These are phyloP conservation scores for Biancaea sappan DNA, from an alignment of 306 rosid species.

Conservation along the genomic window DNA sequence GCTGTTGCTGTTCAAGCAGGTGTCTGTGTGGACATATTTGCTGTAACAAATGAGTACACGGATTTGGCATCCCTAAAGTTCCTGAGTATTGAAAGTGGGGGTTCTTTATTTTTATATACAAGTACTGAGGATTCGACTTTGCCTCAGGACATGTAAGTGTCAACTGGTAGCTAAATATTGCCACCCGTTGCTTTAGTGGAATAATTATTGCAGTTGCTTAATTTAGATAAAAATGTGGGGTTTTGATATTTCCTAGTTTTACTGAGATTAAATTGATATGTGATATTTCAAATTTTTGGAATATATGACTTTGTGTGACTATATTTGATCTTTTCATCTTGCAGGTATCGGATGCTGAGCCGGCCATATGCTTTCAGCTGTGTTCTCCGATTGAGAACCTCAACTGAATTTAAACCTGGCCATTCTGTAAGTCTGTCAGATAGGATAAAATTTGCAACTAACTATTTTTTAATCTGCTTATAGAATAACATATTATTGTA, in stretches of 20 bases:
- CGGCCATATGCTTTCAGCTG: slow-evolving; percentile 96
- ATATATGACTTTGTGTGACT: slow-evolving; percentile 12
- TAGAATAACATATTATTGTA: slow-evolving; percentile 35
- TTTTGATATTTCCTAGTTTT: slow-evolving; percentile 1
- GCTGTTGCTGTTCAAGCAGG: slow-evolving; percentile 98
- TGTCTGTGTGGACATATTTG: slow-evolving; percentile 94
- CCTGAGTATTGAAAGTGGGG: slow-evolving; percentile 92
- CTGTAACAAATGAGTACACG: slow-evolving; percentile 95
- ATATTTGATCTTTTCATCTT: slow-evolving; percentile 37
- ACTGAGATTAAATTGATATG: background rate
- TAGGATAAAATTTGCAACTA: slow-evolving; percentile 30
- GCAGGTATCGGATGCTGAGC: slow-evolving; percentile 93
- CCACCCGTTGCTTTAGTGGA: slow-evolving; percentile 12
- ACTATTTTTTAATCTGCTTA: slow-evolving; percentile 27
- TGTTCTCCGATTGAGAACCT: slow-evolving; percentile 83
- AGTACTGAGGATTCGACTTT: slow-evolving; percentile 91
- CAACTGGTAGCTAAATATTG: slow-evolving; percentile 10
- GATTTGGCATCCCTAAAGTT: slow-evolving; percentile 95
- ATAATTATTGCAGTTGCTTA: slow-evolving; percentile 34
- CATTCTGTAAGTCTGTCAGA: slow-evolving; percentile 72
- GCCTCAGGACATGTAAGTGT: slow-evolving; percentile 95
- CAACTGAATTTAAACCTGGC: slow-evolving; percentile 84
- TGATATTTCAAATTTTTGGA: background rate
- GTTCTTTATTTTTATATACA: slow-evolving; percentile 78
- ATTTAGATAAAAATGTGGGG: slow-evolving; percentile 26